Conservation (phyloP, 1,139 yeast species). For the Taiozyma sp. region DNA sequence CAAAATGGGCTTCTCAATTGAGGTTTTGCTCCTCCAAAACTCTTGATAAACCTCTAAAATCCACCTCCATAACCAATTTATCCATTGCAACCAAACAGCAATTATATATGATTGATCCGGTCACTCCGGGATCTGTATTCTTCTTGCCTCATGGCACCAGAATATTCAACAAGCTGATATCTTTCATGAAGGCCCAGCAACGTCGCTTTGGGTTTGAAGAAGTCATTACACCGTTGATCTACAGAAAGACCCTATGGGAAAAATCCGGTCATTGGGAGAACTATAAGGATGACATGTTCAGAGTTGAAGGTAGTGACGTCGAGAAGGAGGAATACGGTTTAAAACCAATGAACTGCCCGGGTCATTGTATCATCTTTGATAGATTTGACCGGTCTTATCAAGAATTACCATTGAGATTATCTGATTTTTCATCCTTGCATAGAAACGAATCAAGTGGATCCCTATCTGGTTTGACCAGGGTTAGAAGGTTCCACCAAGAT, state of each 20-base stretch:
- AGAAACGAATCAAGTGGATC: slow-evolving; percentile 97
- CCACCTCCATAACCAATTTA: slow-evolving; percentile 30
- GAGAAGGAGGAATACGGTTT: slow-evolving; percentile 63
- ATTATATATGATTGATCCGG: slow-evolving; percentile 67
- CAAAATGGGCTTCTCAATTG: background rate
- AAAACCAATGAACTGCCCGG: slow-evolving; percentile 99
- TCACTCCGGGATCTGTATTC: slow-evolving; percentile 85
- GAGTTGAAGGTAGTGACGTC: slow-evolving; percentile 45
- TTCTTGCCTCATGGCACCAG: slow-evolving; percentile 90
- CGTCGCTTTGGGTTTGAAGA: slow-evolving; percentile 82
- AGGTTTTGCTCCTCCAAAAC: background rate
- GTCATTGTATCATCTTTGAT: slow-evolving; percentile 86
- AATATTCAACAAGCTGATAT: slow-evolving; percentile 69
- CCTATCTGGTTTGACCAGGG: slow-evolving; percentile 88
- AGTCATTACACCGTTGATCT: slow-evolving; percentile 89
- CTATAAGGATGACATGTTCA: slow-evolving; percentile 91
- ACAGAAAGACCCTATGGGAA: slow-evolving; percentile 81
- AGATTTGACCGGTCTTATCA: slow-evolving; percentile 81
- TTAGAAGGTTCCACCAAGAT: slow-evolving; percentile 95
- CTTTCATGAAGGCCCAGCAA: slow-evolving; percentile 76
- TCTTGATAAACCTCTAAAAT: background rate
- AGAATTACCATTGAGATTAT: slow-evolving; percentile 82
- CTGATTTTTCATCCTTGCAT: slow-evolving; percentile 92
- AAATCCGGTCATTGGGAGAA: slow-evolving; percentile 96
- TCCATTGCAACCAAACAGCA: slow-evolving; percentile 59